Base-by-base conservation (phyloP, 2,329 filamentous ascomycete genomes). In the Stemphylium vesicarium region DNA sequence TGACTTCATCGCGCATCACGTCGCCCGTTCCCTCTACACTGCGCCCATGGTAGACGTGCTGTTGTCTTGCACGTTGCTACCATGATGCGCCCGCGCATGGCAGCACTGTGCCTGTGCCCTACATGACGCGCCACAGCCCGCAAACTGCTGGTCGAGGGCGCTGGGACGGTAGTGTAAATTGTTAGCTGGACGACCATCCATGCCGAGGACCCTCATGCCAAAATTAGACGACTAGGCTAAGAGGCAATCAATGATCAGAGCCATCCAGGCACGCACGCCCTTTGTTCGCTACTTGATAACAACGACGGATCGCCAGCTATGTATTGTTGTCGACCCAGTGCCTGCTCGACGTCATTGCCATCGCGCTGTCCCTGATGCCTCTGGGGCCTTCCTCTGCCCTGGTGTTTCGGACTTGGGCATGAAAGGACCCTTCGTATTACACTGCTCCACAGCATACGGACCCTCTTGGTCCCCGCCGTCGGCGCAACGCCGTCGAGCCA, bases 401-500 rank as follows among this genome's bases (percentile, higher is more conserved):
- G 26, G 56, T 62, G 56, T 64, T 53, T 60, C 59, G 20, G 33
- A 38, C 48, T 40, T 37, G 46, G 20, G 35, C 41, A 44, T 41
- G 35, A 33, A 29, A 38, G 31, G 40, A 45, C 39, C 36, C 36
- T 53, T 40, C 50, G 59, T 57, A 39, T 45, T 33, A 39, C 46
- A 45, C 38, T 44, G 46, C 52, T 44, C 40, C 53, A 53, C 57
- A 41, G 15, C 47, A 22, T 24, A 33, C 33, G 22, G 40, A 48
- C 43, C 48, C 20, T 53, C 50, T 53, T 22, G 42, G 53, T 50
- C 55, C 37, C 53, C 44, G 50, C 44, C 50, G 52, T 58, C 47
- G 57, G 57, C 56, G 37, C 53, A 45, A 58, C 46, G 44, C 52
- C 51, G 53, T 59, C 47, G 55, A 57, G 55, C 58, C 36, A 50